Percentiles rank a stretch among this genome's conserved stretches.
Conservation (phyloP, 2,329 filamentous ascomycete genomes). For the Torrubiella hemipterigena region DNA sequence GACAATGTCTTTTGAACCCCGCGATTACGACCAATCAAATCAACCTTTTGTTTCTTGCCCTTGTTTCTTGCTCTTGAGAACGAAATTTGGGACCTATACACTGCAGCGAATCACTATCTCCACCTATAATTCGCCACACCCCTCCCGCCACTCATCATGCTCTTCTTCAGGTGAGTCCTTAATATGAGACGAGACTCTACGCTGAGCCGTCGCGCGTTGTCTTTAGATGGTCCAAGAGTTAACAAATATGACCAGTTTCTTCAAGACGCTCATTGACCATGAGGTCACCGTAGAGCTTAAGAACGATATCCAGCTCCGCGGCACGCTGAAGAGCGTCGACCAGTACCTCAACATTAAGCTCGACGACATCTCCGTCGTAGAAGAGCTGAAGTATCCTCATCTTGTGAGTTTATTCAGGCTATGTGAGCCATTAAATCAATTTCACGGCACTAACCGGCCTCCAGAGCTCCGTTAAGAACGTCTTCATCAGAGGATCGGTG, state of each 20-base stretch:
- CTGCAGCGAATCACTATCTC: too few species aligned
- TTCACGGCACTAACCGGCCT: neutral
- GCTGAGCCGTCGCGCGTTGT: neutral
- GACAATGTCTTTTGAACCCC: too few species aligned
- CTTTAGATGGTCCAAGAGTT: neutral
- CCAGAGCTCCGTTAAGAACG: conserved; percentile 74
- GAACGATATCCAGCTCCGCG: conserved; percentile 95
- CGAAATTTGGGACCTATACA: too few species aligned
- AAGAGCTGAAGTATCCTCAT: conserved; percentile 91
- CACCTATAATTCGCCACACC: conserved; percentile 1
- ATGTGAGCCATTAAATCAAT: neutral
- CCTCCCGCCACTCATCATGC: conserved; percentile 19
- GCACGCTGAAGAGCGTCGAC: conserved; percentile 91
- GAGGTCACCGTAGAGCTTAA: conserved; percentile 98
- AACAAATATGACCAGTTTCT: conserved; percentile 53
- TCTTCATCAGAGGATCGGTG: conserved; percentile 88
- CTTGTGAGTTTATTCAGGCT: conserved; percentile 40
- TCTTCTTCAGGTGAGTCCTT: conserved; percentile 29
- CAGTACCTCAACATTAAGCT: conserved; percentile 99
- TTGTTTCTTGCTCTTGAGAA: too few species aligned
- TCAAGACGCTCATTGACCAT: conserved; percentile 96
- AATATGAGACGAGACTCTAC: neutral
- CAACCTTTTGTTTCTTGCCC: too few species aligned
- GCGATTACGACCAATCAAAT: too few species aligned
- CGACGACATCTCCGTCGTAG: conserved; percentile 84